Evolutionary conservation across 2,329 filamentous ascomycete species (phyloP).

Genomic region (Aspergillus novoparasiticus): DNA sequence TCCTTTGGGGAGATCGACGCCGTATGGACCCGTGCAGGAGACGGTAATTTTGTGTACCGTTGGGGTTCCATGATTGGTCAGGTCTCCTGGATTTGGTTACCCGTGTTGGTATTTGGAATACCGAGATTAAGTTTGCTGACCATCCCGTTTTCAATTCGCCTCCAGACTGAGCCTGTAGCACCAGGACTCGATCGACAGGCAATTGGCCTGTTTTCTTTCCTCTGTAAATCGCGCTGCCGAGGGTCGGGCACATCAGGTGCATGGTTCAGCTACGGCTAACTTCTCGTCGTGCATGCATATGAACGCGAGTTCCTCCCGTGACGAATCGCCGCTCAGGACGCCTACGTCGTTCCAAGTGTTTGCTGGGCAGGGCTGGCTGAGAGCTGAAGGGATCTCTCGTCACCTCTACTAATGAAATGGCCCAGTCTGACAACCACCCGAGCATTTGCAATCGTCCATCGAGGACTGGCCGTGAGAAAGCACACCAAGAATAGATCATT

Average conservation of each 20-base stretch:
- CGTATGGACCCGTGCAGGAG: neutral
- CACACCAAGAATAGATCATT: neutral
- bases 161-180: neutral
- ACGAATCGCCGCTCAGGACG: neutral
- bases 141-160: neutral
- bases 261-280: neutral
- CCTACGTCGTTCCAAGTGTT: neutral
- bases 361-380: neutral
- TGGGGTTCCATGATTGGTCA: neutral
- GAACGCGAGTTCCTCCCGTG: neutral
- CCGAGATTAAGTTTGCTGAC: neutral
- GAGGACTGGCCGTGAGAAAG: neutral
- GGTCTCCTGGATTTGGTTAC: neutral
- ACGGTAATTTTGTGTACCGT: neutral
- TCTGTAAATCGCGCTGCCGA: neutral
- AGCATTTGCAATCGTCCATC: neutral
- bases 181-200: neutral
- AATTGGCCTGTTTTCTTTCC: neutral
- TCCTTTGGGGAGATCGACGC: slow-evolving; percentile 1
- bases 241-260: neutral
- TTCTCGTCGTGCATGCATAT: neutral
- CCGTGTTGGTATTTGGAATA: neutral
- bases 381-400: neutral
- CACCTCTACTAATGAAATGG: neutral
- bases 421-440: neutral